Conservation (phyloP, 164 flowering plant species). For the Berberis thunbergii region DNA sequence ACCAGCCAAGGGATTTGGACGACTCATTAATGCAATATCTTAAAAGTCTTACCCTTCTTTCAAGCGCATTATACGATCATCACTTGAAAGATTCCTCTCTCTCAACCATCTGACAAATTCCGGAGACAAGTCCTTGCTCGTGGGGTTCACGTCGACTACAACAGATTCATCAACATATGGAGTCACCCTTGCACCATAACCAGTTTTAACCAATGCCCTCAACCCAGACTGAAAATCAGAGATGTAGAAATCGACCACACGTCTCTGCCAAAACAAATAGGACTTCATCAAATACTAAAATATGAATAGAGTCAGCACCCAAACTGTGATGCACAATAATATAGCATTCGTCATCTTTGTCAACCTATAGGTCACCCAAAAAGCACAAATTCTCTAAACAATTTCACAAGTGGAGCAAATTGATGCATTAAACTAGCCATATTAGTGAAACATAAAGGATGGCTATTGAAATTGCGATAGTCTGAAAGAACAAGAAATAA, state of each 20-base stretch:
- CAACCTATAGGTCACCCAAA: no score
- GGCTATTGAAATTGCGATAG: no score
- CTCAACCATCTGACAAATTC: conserved; percentile 80
- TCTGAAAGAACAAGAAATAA: no score
- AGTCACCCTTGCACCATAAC: conserved; percentile 76
- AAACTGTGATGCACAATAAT: neutral
- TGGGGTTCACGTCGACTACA: conserved; percentile 65
- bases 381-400: no score
- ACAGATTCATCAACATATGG: conserved; percentile 88
- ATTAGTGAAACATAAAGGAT: no score
- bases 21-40: no score
- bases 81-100: conserved; percentile 81
- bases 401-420: no score
- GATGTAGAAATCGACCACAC: conserved; percentile 79
- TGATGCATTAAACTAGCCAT: no score
- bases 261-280: conserved; percentile 42
- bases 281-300: neutral
- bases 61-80: conserved; percentile 84
- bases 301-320: neutral
- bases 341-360: no score
- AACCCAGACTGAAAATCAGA: conserved; percentile 91
- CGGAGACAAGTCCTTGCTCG: conserved; percentile 65
- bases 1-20: no score
- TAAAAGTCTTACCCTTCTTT: conserved; percentile 70
- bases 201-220: conserved; percentile 87